Evolutionary conservation across 2,329 filamentous ascomycete species (phyloP), one percentile per base, ranked within the genome.

Genomic region (Cercospora sp.): DNA sequence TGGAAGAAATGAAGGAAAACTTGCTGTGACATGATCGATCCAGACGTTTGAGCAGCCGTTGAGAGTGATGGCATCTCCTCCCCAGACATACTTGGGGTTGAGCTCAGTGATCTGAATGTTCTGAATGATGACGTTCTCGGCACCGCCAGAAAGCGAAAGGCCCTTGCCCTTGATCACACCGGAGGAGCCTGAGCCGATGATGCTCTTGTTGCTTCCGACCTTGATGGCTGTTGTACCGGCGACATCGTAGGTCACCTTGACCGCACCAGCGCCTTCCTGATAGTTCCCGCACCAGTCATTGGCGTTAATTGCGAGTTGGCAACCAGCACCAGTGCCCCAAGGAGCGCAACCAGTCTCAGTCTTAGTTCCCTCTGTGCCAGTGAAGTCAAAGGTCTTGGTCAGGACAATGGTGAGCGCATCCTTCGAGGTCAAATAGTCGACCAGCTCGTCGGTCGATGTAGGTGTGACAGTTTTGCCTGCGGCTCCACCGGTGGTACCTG

Each of bases 401-500:
- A 90, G 80, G 64, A 89, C 81, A 72, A 90, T 89, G 68, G 85
- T 84, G 26, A 87, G 84, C 12, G 87, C 73, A 20, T 80, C 76
- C 64, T 77, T 79, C 76, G 89, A 86, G 8, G 81, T 81, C 5
- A 90, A 83, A 79, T 88, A 90, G 45, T 80, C 83, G 76, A 85
- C 84, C 58, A 90, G 84, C 82, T 90, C 81, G 26, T 79, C 81
- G 51, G 78, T 87, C 60, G 81, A 71, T 28, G 71, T 67, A 30
- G 70, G 73, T 18, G 70, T 75, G 59, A 73, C 72, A 2, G 75
- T 72, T 16, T 81, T 78, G 23, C 85, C 87, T 67, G 72, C 81
- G 63, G 87, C 87, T 74, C 88, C 88, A 42, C 88, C 88, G 18
- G 88, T 90, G 30, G 87, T 85, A 60, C 86, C 85, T 67, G 80